A percentile compares a stretch with the other conserved stretches of the same genome.
Evolutionary conservation across 768 basidiomycete genomes (phyloP).

Genomic region (Leccinum subgranulosum): DNA sequence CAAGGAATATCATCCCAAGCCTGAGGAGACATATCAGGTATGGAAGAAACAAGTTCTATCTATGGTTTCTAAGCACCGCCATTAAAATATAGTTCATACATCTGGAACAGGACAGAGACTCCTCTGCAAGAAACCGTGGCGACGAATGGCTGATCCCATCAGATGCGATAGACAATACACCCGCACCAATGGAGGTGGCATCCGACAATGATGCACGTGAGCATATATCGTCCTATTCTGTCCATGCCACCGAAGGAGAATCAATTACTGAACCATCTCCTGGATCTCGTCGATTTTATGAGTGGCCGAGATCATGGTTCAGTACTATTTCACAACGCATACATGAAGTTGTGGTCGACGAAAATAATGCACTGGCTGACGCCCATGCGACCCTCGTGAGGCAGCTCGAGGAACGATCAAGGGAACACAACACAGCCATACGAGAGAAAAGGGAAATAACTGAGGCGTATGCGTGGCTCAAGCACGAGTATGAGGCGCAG

Average conservation of each 20-base stretch:
- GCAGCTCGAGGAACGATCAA: conserved; percentile 1
- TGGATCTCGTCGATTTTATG: no score
- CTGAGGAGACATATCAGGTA: conserved; percentile 3
- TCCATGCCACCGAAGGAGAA: no score
- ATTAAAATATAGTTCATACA: not conserved
- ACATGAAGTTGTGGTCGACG: not conserved
- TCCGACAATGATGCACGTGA: no score
- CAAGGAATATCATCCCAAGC: not conserved
- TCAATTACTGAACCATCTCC: no score
- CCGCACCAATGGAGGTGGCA: not conserved
- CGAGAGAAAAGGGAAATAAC: conserved; percentile 6
- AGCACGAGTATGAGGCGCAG: conserved; percentile 9
- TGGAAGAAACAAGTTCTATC: not conserved
- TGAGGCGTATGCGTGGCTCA: not conserved
- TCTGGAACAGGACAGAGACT: not conserved
- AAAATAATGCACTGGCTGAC: not conserved
- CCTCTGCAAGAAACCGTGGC: not conserved
- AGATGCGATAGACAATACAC: not conserved
- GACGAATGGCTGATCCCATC: not conserved
- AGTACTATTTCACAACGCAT: no score
- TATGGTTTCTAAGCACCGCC: not conserved
- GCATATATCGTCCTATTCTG: no score
- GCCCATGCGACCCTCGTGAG: not conserved
- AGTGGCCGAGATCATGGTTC: no score
- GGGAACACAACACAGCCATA: not conserved